Evolutionary conservation across 345 rosid species (phyloP), one percentile per base, ranked within the genome.

Genomic region (Hirschfeldia incana): DNA sequence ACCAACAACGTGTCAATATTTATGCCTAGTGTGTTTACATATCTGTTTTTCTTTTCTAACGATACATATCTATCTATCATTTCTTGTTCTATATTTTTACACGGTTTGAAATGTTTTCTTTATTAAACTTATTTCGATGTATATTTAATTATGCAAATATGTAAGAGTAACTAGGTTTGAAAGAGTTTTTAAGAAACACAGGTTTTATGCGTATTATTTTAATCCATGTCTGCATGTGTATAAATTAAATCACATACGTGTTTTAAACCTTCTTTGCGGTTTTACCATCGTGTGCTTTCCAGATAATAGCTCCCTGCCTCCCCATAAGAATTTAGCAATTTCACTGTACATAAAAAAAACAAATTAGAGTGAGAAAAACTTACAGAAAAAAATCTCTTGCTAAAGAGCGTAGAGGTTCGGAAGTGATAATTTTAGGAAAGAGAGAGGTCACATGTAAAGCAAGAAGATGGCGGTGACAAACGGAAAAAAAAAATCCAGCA

Each of bases 381-480:
- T 4, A 33, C 4, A 33, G 6, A 33, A 33, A 39, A 17, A 21
- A 21, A 21, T 21, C 21, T 21, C 21, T 21, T 21, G 21, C 21
- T 21, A 21, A 21, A 21, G 21, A 21, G 21, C 21, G 21, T 21
- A 21, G 21, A 21, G 21, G 21, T 21, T 21, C 21, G 21, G 21
- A 21, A 21, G 21, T 21, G 30, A 49, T 46, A 33, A 26, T 21
- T 27, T 34, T 12, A 6, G 66, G 64, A 12, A 42, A 77, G 44
- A 59, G 26, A 42, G 67, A 72, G 11, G 44, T 78, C 81, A 78
- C 81, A 78, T 78, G 81, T 78, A 72, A 72, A 39, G 62, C 66
- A 78, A 72, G 66, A 58, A 57, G 77, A 65, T 44, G 76, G 57
- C 57, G 46, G 46, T 39, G 46, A 39, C 46, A 39, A 39, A 39